Conservation (phyloP, 768 basidiomycete genomes). For the Lentinula detonsa region DNA sequence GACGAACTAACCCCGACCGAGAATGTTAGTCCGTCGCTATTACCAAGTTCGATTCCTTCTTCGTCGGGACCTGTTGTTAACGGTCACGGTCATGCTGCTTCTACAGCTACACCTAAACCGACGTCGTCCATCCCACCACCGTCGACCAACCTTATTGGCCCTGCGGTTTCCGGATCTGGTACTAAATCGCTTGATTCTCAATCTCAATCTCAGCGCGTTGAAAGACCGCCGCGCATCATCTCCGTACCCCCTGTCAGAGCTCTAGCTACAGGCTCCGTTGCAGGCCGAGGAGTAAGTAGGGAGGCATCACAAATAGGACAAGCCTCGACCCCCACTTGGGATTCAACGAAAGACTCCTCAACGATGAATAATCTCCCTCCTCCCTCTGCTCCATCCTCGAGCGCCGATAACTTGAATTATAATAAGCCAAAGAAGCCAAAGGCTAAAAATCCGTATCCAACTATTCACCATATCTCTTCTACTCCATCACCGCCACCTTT, state of each 20-base stretch:
- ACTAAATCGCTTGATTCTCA: too few species aligned
- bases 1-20: neutral
- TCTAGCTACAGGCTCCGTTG: neutral
- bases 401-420: too few species aligned
- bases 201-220: neutral
- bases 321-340: too few species aligned
- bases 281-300: too few species aligned
- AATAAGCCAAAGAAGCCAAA: neutral
- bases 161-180: neutral
- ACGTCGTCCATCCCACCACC: too few species aligned
- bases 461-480: neutral
- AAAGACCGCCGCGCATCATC: neutral
- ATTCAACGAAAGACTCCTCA: too few species aligned
- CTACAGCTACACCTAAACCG: too few species aligned
- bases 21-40: neutral
- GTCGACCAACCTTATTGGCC: neutral
- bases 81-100: too few species aligned
- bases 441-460: neutral
- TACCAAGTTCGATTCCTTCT: neutral
- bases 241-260: neutral
- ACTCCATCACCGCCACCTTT: neutral
- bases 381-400: neutral
- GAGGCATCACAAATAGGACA: too few species aligned
- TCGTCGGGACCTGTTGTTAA: too few species aligned
- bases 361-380: too few species aligned